A percentile compares a stretch with the other conserved stretches of the same genome.
Evolutionary conservation across 2,329 filamentous ascomycete species (phyloP).

Genomic region (Zymoseptoria passerinii): DNA sequence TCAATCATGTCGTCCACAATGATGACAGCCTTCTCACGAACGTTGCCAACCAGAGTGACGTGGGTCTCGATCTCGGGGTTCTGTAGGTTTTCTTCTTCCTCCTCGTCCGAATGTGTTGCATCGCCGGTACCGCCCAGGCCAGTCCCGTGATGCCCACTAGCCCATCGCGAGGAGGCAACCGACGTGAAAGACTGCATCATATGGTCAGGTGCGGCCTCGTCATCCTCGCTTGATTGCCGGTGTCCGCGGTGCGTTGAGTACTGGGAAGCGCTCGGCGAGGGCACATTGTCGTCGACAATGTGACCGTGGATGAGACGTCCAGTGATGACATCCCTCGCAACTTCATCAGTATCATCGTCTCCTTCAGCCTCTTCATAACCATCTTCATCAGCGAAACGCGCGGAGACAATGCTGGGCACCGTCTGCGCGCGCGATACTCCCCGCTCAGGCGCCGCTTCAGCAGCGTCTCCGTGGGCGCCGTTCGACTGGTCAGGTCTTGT

Average conservation of each 20-base stretch:
- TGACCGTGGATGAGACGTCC: slow-evolving; percentile 88
- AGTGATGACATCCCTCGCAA: slow-evolving; percentile 81
- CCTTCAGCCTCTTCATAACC: slow-evolving; percentile 27
- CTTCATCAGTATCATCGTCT: slow-evolving; percentile 37
- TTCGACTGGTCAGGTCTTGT: slow-evolving; percentile 25
- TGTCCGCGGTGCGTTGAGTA: slow-evolving; percentile 47
- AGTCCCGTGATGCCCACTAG: slow-evolving; percentile 24
- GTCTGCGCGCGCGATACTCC: slow-evolving; percentile 18
- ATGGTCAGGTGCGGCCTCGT: slow-evolving; percentile 58
- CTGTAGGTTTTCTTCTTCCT: slow-evolving; percentile 83
- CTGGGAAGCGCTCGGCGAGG: slow-evolving; percentile 61
- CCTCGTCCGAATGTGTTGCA: slow-evolving; percentile 72
- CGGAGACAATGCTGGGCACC: slow-evolving; percentile 20
- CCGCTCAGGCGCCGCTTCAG: background rate
- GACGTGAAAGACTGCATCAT: slow-evolving; percentile 81
- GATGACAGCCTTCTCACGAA: slow-evolving; percentile 78
- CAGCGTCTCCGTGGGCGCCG: slow-evolving; percentile 4
- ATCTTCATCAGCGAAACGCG: slow-evolving; percentile 20
- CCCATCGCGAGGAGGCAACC: slow-evolving; percentile 59
- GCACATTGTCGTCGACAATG: slow-evolving; percentile 79
- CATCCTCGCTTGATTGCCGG: slow-evolving; percentile 36
- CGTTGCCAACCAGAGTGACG: slow-evolving; percentile 95
- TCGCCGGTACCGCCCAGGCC: slow-evolving; percentile 79
- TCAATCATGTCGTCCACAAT: slow-evolving; percentile 99
- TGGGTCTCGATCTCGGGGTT: slow-evolving; percentile 80